Base-by-base conservation (phyloP, 2,329 filamentous ascomycete species). In the Trichoderma atroviride region DNA sequence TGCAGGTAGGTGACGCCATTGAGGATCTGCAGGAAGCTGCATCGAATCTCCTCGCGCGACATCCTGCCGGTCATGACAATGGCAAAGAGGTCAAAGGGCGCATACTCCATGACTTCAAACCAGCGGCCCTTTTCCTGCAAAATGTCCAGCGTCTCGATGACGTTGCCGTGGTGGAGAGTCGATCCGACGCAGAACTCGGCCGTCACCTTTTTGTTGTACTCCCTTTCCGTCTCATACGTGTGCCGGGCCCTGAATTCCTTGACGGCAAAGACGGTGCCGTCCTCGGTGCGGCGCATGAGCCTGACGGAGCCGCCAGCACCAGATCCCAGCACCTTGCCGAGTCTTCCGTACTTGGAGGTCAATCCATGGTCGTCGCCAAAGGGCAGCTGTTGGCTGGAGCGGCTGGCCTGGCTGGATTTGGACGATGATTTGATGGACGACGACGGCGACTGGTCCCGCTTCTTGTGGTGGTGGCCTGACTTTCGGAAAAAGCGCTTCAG, bases 21-120 rank as follows among this genome's bases (percentile, higher is more conserved):
- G 69, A 99, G 82, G 72, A 99, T 97, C 79, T 99, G 96, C 73
- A 98, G 84, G 75, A 97, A 98, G 71, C 91, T 91, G 80, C 96
- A 99, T 4, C 90, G 90, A 70, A 98, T 88, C 79, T 99, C 96
- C 74, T 97, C 92, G 70, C 93, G 89, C 52, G 89, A 88, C 96
- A 99, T 99, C 81, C 94, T 97, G 43, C 96, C 96, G 0, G 96
- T 98, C 96, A 99, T 99, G 73, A 99, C 96, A 73, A 96, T 97
- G 14, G 96, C 96, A 78, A 99, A 99, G 35, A 99, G 86, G 79
- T 99, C 96, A 76, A 86, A 99, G 0, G 96, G 96, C 13, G 94
- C 96, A 77, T 97, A 99, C 78, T 99, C 96, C 96, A 99, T 99
- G 53, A 99, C 96, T 77, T 98, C 95, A 76, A 94, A 99, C 93